These are phyloP conservation scores for Debaryomyces sp. DNA, from an alignment of 1,139 yeast genomes.

Conservation along the genomic window DNA sequence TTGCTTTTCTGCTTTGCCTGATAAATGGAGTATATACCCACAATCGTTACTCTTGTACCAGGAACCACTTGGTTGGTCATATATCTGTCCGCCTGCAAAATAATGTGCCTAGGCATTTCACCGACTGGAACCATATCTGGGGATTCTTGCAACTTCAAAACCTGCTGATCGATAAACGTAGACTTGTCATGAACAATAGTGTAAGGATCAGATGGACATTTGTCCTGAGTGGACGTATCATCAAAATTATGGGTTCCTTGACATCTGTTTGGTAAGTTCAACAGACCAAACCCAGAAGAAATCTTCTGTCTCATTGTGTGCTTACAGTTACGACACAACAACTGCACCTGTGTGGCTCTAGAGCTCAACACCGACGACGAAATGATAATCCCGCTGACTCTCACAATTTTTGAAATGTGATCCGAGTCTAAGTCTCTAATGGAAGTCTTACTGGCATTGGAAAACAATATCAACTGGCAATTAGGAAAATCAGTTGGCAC, in stretches of 20 bases:
- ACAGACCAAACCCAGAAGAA: slow-evolving; percentile 76
- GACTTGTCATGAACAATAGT: slow-evolving; percentile 93
- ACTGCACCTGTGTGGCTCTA: slow-evolving; percentile 80
- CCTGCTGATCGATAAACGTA: slow-evolving; percentile 90
- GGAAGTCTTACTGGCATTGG: slow-evolving; percentile 72
- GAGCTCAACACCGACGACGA: slow-evolving; percentile 89
- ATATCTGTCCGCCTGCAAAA: slow-evolving; percentile 86
- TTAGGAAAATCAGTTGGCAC: slow-evolving; percentile 66
- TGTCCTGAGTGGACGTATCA: slow-evolving; percentile 52
- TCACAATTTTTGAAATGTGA: slow-evolving; percentile 84
- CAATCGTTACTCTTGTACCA: slow-evolving; percentile 89
- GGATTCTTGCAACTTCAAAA: slow-evolving; percentile 88
- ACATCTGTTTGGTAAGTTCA: slow-evolving; percentile 77
- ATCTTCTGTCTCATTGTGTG: slow-evolving; percentile 72
- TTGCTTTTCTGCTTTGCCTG: slow-evolving; percentile 55
- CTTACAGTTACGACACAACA: slow-evolving; percentile 87
- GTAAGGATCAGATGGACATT: slow-evolving; percentile 91
- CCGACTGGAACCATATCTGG: slow-evolving; percentile 99
- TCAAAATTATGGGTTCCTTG: slow-evolving; percentile 58
- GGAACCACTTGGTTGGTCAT: slow-evolving; percentile 91
- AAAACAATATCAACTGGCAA: slow-evolving; percentile 79
- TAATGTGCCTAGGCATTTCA: slow-evolving; percentile 95
- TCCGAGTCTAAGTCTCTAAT: slow-evolving; percentile 85
- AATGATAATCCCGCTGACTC: slow-evolving; percentile 91
- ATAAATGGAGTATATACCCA: slow-evolving; percentile 91